Conservation (phyloP, 2,329 filamentous ascomycete species). For the Cercospora sp. region DNA sequence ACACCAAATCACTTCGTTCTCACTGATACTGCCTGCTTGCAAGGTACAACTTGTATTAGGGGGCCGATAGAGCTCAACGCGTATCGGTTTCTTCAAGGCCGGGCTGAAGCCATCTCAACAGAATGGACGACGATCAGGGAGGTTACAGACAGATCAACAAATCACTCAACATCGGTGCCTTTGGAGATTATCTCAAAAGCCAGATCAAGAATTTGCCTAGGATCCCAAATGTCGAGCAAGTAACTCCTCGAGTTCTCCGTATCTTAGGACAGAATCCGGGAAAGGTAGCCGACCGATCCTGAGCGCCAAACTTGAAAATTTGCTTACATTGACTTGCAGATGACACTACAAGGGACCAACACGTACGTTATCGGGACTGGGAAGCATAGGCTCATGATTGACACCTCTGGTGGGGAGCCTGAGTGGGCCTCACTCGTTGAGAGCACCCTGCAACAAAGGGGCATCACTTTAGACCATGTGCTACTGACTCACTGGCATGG, state of each 20-base stretch:
- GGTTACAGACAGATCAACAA: constrained; percentile 33
- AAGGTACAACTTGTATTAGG: not conserved
- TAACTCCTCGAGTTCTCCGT: constrained; percentile 28
- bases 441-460: constrained; percentile 33
- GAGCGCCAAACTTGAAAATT: not conserved
- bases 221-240: constrained; percentile 25
- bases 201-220: constrained; percentile 24
- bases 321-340: constrained; percentile 22
- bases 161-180: constrained; percentile 26
- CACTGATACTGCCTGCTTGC: not conserved
- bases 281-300: constrained; percentile 3
- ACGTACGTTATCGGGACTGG: constrained; percentile 46
- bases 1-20: not conserved
- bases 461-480: constrained; percentile 45
- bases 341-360: constrained; percentile 45
- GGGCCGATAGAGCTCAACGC: not conserved
- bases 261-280: constrained; percentile 34
- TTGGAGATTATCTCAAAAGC: constrained; percentile 29
- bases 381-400: constrained; percentile 38
- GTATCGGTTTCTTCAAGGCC: not conserved
- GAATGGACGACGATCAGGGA: constrained; percentile 26
- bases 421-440: constrained; percentile 42
- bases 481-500: constrained; percentile 50
- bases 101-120: not conserved
- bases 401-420: constrained; percentile 41